Evolutionary conservation across 768 basidiomycete species (phyloP), one percentile per base, ranked within the genome.

Genomic region (Heimioporus sp.): DNA sequence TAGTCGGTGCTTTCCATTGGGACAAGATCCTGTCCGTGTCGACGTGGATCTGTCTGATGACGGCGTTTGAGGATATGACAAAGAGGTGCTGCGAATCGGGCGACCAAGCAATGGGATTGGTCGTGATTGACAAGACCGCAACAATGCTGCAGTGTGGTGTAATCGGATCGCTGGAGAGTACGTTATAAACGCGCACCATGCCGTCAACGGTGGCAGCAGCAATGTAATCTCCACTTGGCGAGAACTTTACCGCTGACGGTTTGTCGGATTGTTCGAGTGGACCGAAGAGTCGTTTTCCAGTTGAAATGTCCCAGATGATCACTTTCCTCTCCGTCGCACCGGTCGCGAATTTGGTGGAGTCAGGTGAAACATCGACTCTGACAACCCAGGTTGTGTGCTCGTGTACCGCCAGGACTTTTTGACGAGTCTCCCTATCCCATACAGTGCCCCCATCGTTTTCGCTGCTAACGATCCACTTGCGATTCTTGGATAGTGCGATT

Each of bases 261-360:
- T 35, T 58, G 54, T 13, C 49, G 3, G 16, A 58, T 43, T 6
- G 56, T 28, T 28, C 24, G 24, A 28, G 24, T 6, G 24, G 57
- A 15, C 57, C 57, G 10, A 44, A 28, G 4, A 58, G 40, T 12
- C 45, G 47, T 28, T 16, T 10, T 10, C 56, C 54, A 1, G 49
- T 57, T 3, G 19, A 32, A 11, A 56, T 32, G 20, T 52, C 39
- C 50, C 54, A 58, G 40, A 58, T 30, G 35, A 43, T 46, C 10
- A 17, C 50, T 12, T 1, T 36, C 28, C 17, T 43, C 19, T 52
- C 51, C 10, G 12, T 39, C 1, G 40, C 46, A 2, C 51, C 57
- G 2, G 54, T 52, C 21, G 38, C 48, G 5, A 56, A 47, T 36
- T 24, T 46, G 12, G 21, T 44, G n/a, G 51, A 58, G 16, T 58